Base-by-base conservation (phyloP, 208 protist species). In the Leishmania aethiopica region DNA sequence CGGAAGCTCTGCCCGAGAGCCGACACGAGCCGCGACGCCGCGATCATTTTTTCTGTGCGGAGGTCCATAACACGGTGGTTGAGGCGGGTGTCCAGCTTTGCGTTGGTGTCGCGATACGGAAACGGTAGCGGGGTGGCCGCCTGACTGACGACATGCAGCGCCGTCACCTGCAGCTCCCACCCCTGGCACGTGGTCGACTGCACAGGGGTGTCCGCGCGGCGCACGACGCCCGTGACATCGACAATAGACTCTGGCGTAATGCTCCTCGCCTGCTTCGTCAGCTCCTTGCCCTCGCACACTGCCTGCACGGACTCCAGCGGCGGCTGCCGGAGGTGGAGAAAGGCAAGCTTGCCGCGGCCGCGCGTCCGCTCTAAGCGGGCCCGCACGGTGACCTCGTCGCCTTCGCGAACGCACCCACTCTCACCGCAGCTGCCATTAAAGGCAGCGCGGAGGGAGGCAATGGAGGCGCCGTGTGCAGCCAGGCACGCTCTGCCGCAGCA, bases 1-100 rank as follows among this genome's bases (percentile, higher is more conserved):
- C 98, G 92, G 88, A 99, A 99, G 42, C 92, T 77, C 60, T 88
- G 70, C 37, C 86, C 81, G 11, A 99, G 90, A 10, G 75, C 86
- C 0, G 96, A 97, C 72, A 98, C 92, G 32, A 99, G 69, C 5
- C 92, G 91, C 66, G 99, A 92, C 53, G 99, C 96, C 37, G 97
- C 93, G 6, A 96, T 85, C 79, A 99, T 99, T 2, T 99, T 90
- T 51, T 93, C 82, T 25, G 99, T 99, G 76, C 99, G 95, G 77
- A 99, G 88, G 92, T 99, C 99, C 35, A 99, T 92, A 19, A 95
- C 76, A 76, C 99, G 92, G 86, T 99, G 96, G 85, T 99, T 98
- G 1, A 99, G 94, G 35, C 98, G 90, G 11, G 91, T 98, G 80
- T 99, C 95, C n/a, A 96, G 91, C 45, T 96, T 95, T 2, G 94